A percentile compares a stretch with the other conserved stretches of the same genome.
These are phyloP conservation scores for Coleophoma crateriformis DNA, from an alignment of 2,329 filamentous ascomycete species.

Conservation along the genomic window DNA sequence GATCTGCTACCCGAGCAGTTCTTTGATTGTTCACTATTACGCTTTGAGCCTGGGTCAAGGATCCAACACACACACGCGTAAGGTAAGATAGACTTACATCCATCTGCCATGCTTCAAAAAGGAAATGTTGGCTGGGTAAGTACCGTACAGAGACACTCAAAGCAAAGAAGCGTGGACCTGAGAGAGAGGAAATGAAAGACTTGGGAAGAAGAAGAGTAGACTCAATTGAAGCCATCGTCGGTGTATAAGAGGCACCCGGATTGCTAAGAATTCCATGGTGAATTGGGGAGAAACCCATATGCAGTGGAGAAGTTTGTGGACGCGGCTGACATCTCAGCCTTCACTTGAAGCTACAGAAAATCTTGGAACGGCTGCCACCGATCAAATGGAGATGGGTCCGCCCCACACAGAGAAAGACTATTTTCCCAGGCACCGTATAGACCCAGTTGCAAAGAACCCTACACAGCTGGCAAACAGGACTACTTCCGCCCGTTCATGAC, in stretches of 20 bases:
- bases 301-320: background rate
- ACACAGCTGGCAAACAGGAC: conserved; percentile 17
- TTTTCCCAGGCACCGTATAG: conserved; percentile 1
- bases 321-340: conserved; percentile 13
- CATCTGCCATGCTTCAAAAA: conserved; percentile 21
- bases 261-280: no score
- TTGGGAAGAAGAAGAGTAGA: no score
- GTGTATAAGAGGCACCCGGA: background rate
- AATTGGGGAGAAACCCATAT: no score
- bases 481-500: conserved; percentile 12
- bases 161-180: no score
- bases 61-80: background rate
- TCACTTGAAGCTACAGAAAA: conserved; percentile 2
- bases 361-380: conserved; percentile 9
- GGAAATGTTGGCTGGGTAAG: conserved; percentile 21
- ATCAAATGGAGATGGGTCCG: conserved; percentile 6
- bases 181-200: no score
- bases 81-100: conserved; percentile 20
- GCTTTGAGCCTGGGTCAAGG: no score
- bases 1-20: conserved; percentile 53
- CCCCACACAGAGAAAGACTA: conserved; percentile 8
- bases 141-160: no score
- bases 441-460: conserved; percentile 17
- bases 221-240: background rate
- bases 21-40: conserved; percentile 53